Percentiles rank a stretch among this genome's conserved stretches.
phyloP scores from a whole-genome alignment of 768 basidiomycete genomes.

The Boletus bicolor region DNA sequence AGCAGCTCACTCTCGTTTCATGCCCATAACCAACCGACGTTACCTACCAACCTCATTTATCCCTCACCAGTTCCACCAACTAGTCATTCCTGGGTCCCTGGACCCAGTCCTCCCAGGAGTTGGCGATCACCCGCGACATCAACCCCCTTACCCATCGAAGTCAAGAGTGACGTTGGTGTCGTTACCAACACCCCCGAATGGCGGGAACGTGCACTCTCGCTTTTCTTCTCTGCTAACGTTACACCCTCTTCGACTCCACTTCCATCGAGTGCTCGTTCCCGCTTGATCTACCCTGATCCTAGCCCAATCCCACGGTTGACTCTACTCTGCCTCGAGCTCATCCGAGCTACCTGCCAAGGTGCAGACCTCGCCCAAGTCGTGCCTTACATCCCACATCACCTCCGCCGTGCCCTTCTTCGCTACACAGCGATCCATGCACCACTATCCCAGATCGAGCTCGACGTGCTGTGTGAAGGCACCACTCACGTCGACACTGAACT shows the following conservation, averaged over 20 bases:
- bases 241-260: background rate
- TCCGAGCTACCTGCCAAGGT: conserved; percentile 40
- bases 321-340: conserved; percentile 52
- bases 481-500: conserved; percentile 63
- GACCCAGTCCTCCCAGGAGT: conserved; percentile 55
- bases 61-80: conserved; percentile 11
- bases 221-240: conserved; percentile 37
- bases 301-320: conserved; percentile 47
- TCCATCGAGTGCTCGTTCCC: background rate
- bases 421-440: conserved; percentile 58
- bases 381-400: conserved; percentile 54
- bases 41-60: conserved; percentile 43
- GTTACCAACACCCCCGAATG: conserved; percentile 37
- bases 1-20: conserved; percentile 18
- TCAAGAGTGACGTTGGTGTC: conserved; percentile 1
- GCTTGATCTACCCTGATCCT: conserved; percentile 16
- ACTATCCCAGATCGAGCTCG: conserved; percentile 47
- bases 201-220: conserved; percentile 55
- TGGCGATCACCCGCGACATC: conserved; percentile 41
- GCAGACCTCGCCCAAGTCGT: conserved; percentile 47
- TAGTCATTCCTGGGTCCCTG: conserved; percentile 33
- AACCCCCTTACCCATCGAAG: conserved; percentile 10
- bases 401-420: conserved; percentile 57
- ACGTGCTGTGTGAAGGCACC: conserved; percentile 46
- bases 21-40: conserved; percentile 41